Evolutionary conservation across 2,329 filamentous ascomycete species (phyloP).

Genomic region (Fusarium oligoseptatum): DNA sequence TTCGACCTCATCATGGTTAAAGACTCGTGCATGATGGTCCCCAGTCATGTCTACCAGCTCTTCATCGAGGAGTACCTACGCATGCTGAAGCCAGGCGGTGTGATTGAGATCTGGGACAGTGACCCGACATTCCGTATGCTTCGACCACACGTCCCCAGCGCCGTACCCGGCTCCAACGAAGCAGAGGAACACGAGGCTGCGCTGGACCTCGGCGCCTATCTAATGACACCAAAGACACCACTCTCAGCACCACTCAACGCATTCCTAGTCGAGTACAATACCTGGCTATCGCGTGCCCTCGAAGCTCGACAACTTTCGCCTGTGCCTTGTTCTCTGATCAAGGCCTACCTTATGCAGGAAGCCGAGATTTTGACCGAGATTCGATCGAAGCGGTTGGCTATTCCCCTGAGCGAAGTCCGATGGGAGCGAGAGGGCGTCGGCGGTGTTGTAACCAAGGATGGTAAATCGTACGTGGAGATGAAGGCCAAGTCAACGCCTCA

Average conservation of each 20-base stretch:
- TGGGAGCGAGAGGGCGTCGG: conserved; percentile 86
- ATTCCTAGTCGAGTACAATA: conserved; percentile 86
- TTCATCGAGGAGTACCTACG: conserved; percentile 81
- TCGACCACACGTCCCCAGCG: conserved; percentile 78
- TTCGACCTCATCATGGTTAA: conserved; percentile 94
- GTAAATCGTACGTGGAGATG: conserved; percentile 71
- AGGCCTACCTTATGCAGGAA: conserved; percentile 85
- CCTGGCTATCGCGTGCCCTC: conserved; percentile 82
- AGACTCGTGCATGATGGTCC: conserved; percentile 78
- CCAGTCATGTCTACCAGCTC: conserved; percentile 68
- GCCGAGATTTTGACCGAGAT: conserved; percentile 77
- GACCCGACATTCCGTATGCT: conserved; percentile 88
- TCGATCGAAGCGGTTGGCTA: conserved; percentile 82
- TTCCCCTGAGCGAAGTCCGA: conserved; percentile 85
- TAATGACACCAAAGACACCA: conserved; percentile 85
- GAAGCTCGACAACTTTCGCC: conserved; percentile 77
- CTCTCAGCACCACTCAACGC: conserved; percentile 85
- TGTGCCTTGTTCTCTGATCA: conserved; percentile 83
- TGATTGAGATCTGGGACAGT: conserved; percentile 89
- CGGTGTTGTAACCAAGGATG: conserved; percentile 71
- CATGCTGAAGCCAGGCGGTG: conserved; percentile 81
- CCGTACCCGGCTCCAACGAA: conserved; percentile 50
- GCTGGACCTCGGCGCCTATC: conserved; percentile 81
- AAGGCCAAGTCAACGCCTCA: conserved; percentile 60
- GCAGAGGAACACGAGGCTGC: conserved; percentile 73